A percentile compares a stretch with the other conserved stretches of the same genome.
Conservation (phyloP, 345 rosid species). For the Brassica rapa region DNA sequence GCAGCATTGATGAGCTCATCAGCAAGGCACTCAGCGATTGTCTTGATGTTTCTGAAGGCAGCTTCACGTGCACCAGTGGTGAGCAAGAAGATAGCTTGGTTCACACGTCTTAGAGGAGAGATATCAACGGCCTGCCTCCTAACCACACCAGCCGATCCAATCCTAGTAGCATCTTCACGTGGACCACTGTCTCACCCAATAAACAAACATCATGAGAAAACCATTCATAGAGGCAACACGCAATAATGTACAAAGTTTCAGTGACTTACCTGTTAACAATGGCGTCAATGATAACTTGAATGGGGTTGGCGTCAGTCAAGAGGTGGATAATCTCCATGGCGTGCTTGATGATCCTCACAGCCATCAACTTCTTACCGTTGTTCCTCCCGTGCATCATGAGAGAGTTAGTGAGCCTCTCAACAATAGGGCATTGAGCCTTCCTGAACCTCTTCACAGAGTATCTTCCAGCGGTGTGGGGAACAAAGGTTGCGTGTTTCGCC, state of each 20-base stretch:
- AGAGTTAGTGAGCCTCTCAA: conserved; percentile 92
- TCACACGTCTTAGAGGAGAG: conserved; percentile 89
- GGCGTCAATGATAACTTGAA: conserved; percentile 90
- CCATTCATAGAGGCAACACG: background rate
- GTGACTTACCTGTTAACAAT: conserved; percentile 71
- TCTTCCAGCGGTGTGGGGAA: conserved; percentile 97
- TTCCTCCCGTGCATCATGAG: conserved; percentile 97
- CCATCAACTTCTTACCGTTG: conserved; percentile 92
- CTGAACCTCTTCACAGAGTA: conserved; percentile 93
- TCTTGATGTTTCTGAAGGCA: conserved; percentile 89
- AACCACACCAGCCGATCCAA: conserved; percentile 98
- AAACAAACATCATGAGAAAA: background rate
- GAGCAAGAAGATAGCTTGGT: conserved; percentile 81
- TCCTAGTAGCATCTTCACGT: conserved; percentile 93
- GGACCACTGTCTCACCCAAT: conserved; percentile 64
- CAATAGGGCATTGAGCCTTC: conserved; percentile 95
- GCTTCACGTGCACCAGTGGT: conserved; percentile 97
- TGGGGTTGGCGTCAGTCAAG: conserved; percentile 77
- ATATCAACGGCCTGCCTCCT: conserved; percentile 98
- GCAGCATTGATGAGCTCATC: conserved; percentile 98
- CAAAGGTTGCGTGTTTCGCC: conserved; percentile 85
- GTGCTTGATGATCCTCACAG: conserved; percentile 78
- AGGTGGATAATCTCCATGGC: conserved; percentile 95
- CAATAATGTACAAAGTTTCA: background rate
- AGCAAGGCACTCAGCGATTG: conserved; percentile 95